A percentile compares a stretch with the other conserved stretches of the same genome.
Evolutionary conservation across 2,329 filamentous ascomycete genomes (phyloP).

Genomic region (Fusarium sulawesiense): DNA sequence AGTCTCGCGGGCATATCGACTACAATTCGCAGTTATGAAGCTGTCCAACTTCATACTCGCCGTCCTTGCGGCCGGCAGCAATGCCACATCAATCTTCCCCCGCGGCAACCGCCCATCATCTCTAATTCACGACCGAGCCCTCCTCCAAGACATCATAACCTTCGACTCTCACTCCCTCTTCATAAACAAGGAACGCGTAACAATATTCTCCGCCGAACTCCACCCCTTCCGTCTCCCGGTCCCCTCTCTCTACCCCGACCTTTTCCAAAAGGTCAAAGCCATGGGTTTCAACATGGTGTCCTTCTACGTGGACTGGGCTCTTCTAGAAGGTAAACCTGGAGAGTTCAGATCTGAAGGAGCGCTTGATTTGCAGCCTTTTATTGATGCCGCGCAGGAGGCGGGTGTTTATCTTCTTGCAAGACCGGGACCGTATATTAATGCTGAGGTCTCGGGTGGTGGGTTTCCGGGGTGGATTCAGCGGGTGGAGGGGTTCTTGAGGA

Average conservation of each 20-base stretch:
- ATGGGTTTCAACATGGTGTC: constrained; percentile 83
- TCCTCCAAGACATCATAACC: constrained; percentile 62
- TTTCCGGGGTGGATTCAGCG: constrained; percentile 84
- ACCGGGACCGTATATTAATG: constrained; percentile 82
- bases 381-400: constrained; percentile 76
- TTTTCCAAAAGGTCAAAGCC: constrained; percentile 86
- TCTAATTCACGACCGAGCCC: constrained; percentile 33
- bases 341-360: constrained; percentile 77
- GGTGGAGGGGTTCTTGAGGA: constrained; percentile 72
- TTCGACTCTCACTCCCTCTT: constrained; percentile 80
- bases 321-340: constrained; percentile 79
- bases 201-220: constrained; percentile 79
- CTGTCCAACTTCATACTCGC: constrained; percentile 8
- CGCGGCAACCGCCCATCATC: constrained; percentile 1
- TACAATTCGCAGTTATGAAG: constrained; percentile 19
- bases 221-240: constrained; percentile 71
- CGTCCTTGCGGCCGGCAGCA: background rate
- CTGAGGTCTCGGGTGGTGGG: constrained; percentile 79
- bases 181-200: constrained; percentile 74
- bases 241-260: constrained; percentile 68
- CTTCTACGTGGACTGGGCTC: constrained; percentile 83
- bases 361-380: constrained; percentile 79
- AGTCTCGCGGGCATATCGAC: fast-evolving
- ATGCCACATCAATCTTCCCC: constrained; percentile 30
- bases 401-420: constrained; percentile 82